Conservation (phyloP, 495 filamentous ascomycete genomes). For the Cercophora newfieldiana region DNA sequence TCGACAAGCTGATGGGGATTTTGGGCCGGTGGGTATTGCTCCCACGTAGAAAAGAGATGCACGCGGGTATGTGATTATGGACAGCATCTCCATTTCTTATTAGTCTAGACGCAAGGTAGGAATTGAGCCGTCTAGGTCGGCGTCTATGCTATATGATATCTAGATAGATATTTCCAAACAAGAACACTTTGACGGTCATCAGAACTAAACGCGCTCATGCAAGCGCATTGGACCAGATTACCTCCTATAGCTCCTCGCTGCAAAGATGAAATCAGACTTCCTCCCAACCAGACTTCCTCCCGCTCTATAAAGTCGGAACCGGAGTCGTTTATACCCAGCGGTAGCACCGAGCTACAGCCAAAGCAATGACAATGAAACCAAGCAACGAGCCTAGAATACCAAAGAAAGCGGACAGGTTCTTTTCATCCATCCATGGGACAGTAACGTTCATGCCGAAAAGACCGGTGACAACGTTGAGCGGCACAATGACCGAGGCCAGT, state of each 20-base stretch:
- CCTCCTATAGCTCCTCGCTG: neutral
- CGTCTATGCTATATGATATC: neutral
- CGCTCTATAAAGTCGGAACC: neutral
- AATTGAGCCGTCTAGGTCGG: no score
- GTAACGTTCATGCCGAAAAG: conserved; percentile 96
- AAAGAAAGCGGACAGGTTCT: conserved; percentile 72
- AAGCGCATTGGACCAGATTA: neutral
- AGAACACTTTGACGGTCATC: neutral
- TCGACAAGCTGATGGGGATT: no score
- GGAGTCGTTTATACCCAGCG: conserved; percentile 26
- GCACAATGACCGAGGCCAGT: conserved; percentile 89
- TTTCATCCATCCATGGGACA: conserved; percentile 65
- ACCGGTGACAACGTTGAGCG: conserved; percentile 93
- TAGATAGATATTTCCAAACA: neutral
- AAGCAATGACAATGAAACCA: conserved; percentile 56
- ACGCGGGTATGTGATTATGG: no score
- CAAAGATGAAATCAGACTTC: neutral
- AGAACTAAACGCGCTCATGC: neutral
- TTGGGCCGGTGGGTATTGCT: no score
- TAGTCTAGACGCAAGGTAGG: no score
- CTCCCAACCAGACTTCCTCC: neutral
- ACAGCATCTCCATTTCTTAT: no score
- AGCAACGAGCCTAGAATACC: conserved; percentile 70
- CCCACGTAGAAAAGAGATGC: no score
- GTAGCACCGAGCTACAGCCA: conserved; percentile 35